phyloP scores from a whole-genome alignment of 1,284 basidiomycete species.

The Cystobasidiaceae sp. region DNA sequence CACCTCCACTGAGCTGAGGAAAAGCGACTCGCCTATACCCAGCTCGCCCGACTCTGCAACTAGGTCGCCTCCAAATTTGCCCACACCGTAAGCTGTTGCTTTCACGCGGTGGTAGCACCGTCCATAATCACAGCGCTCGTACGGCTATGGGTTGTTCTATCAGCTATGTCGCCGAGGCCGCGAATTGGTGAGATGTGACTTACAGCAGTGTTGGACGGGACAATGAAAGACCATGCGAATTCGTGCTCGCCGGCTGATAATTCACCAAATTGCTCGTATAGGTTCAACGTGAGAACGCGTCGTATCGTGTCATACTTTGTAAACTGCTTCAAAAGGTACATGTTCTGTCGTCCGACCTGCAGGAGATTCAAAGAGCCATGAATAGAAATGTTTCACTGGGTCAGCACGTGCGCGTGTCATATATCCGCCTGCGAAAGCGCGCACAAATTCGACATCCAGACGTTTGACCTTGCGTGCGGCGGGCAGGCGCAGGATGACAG shows the following conservation, averaged over 20 bases:
- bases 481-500: conserved; percentile 17
- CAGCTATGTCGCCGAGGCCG: too few species aligned
- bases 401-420: not conserved
- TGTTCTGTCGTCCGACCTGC: conserved; percentile 28
- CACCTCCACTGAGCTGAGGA: too few species aligned
- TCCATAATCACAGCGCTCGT: conserved; percentile 26
- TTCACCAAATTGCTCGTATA: conserved; percentile 20
- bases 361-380: not conserved
- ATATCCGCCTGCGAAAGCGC: not conserved
- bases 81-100: conserved; percentile 16
- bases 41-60: conserved; percentile 25
- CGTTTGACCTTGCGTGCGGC: conserved; percentile 22
- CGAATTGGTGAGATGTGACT: too few species aligned
- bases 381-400: not conserved
- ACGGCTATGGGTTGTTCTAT: conserved; percentile 13
- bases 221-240: conserved; percentile 28
- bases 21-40: conserved; percentile 11
- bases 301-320: conserved; percentile 26
- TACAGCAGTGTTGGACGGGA: conserved; percentile 27
- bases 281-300: conserved; percentile 12
- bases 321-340: conserved; percentile 25
- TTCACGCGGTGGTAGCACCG: conserved; percentile 22
- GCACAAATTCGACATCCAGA: conserved; percentile 29
- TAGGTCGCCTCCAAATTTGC: conserved; percentile 18
- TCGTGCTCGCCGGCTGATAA: conserved; percentile 18